Conservation (phyloP, 2,329 filamentous ascomycete species). For the Clonostachys rosea region DNA sequence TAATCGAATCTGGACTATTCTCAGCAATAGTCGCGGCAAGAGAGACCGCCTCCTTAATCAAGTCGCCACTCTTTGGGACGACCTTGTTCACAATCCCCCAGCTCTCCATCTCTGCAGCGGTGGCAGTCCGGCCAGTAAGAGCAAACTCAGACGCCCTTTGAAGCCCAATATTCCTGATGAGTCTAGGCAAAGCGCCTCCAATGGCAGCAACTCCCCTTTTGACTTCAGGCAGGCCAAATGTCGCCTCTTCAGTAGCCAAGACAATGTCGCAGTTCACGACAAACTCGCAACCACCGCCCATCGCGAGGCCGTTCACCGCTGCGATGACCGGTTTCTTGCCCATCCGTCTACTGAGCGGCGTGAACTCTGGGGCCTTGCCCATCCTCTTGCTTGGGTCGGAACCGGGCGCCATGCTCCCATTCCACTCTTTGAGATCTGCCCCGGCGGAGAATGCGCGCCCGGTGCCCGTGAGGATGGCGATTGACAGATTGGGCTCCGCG, state of each 20-base stretch:
- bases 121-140: slow-evolving; percentile 11
- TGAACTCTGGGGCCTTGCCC: slow-evolving; percentile 29
- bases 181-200: slow-evolving; percentile 42
- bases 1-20: slow-evolving; percentile 67
- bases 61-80: slow-evolving; percentile 14
- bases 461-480: slow-evolving; percentile 40
- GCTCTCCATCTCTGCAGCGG: slow-evolving; percentile 11
- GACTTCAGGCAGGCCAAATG: slow-evolving; percentile 45
- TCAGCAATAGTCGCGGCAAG: slow-evolving; percentile 54
- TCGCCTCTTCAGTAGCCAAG: slow-evolving; percentile 39
- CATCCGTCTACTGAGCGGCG: slow-evolving; percentile 31
- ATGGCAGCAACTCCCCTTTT: slow-evolving; percentile 44
- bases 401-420: slow-evolving; percentile 15
- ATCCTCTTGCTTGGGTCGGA: slow-evolving; percentile 6
- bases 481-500: slow-evolving; percentile 34
- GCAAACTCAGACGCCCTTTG: slow-evolving; percentile 15
- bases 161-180: slow-evolving; percentile 25
- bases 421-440: slow-evolving; percentile 46
- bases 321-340: slow-evolving; percentile 56
- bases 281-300: slow-evolving; percentile 51
- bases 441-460: slow-evolving; percentile 47
- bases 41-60: slow-evolving; percentile 50
- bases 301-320: slow-evolving; percentile 48
- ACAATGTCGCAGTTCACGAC: slow-evolving; percentile 46
- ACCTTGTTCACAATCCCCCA: slow-evolving; percentile 17